phyloP scores from a whole-genome alignment of 2,329 filamentous ascomycete species.

The Cordyceps fumosorosea region DNA sequence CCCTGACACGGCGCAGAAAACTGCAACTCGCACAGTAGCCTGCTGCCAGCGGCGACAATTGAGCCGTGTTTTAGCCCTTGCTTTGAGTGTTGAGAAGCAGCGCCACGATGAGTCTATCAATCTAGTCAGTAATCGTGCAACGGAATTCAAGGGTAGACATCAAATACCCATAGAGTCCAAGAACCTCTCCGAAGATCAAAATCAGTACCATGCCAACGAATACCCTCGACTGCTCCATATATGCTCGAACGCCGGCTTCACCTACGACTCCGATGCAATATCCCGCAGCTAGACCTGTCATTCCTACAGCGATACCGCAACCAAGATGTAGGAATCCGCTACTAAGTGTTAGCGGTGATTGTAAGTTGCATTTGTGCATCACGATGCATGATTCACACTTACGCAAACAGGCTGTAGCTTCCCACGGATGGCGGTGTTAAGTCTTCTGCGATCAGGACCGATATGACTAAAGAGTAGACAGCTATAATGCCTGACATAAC shows the following conservation, averaged over 20 bases:
- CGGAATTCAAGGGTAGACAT: background rate
- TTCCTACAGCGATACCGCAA: conserved; percentile 81
- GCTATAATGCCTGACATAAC: conserved; percentile 99
- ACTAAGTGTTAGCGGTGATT: conserved; percentile 17
- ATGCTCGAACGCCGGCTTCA: conserved; percentile 86
- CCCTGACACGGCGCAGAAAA: background rate
- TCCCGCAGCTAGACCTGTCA: conserved; percentile 87
- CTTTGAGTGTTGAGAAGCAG: conserved; percentile 88
- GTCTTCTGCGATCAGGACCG: conserved; percentile 90
- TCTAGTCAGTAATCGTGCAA: background rate
- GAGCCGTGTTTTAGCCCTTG: conserved; percentile 43
- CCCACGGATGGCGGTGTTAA: conserved; percentile 61
- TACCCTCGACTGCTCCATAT: conserved; percentile 92
- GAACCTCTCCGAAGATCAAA: conserved; percentile 94
- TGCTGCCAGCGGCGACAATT: background rate
- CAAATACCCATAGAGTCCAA: conserved; percentile 89
- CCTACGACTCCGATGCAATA: conserved; percentile 96
- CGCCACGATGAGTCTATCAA: conserved; percentile 73
- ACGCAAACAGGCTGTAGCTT: conserved; percentile 80
- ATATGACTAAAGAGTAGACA: conserved; percentile 94
- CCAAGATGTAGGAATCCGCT: conserved; percentile 91
- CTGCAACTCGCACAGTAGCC: background rate
- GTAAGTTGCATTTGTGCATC: background rate
- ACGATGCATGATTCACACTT: conserved; percentile 27
- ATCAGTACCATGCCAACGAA: conserved; percentile 99